Conservation (phyloP, 768 basidiomycete genomes). For the Termitomyces sp. region DNA sequence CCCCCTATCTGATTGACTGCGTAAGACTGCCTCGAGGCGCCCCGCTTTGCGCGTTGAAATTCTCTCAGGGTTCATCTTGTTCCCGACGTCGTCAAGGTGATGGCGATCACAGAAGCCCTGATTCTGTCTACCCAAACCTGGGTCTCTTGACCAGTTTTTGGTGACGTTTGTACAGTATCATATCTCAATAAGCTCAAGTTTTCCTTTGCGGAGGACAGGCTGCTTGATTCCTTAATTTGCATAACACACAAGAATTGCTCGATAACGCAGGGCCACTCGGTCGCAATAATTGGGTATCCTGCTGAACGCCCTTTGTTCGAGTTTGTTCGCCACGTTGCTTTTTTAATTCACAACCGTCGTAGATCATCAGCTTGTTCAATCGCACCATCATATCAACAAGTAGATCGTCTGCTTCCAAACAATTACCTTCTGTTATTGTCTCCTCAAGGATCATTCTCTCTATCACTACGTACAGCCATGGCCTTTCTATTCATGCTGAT, state of each 20-base stretch:
- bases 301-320: background rate
- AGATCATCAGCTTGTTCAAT: background rate
- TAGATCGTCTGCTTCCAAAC: background rate
- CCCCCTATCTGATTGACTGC: conserved; percentile 8
- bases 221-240: background rate
- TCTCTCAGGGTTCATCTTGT: conserved; percentile 14
- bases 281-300: no score
- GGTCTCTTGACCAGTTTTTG: background rate
- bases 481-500: background rate
- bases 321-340: background rate
- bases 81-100: conserved; percentile 13
- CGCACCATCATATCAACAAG: background rate
- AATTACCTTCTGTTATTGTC: background rate
- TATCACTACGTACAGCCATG: background rate
- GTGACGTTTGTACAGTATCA: background rate
- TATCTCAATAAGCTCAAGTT: background rate
- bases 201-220: background rate
- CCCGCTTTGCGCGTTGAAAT: background rate
- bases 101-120: background rate
- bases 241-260: no score
- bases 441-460: no score
- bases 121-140: background rate
- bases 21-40: background rate
- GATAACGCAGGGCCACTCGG: no score
- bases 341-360: background rate